Conservation (phyloP, 805 yeast species). For the Kodamaea neixiangensis region DNA sequence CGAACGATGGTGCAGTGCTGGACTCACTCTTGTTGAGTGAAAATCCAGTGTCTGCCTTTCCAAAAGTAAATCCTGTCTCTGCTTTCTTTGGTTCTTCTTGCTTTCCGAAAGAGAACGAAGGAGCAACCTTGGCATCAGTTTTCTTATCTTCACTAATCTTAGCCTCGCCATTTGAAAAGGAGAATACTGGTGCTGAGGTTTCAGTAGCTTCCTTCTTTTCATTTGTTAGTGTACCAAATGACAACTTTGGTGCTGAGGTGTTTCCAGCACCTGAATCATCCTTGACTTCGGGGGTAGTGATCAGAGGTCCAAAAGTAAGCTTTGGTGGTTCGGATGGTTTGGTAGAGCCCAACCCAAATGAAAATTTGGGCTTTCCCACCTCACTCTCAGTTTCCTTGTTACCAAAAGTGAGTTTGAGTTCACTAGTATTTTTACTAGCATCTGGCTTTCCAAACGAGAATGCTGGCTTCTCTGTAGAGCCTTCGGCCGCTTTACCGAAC, state of each 20-base stretch:
- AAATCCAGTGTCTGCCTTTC: conserved; percentile 5
- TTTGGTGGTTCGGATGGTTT: conserved; percentile 12
- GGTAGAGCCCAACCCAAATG: not conserved
- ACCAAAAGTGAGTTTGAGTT: conserved; percentile 5
- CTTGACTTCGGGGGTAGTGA: conserved; percentile 2
- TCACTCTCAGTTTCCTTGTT: conserved; percentile 1
- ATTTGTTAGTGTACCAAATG: conserved; percentile 9
- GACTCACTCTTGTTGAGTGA: conserved; percentile 7
- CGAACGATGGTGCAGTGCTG: not conserved
- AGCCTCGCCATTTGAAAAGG: conserved; percentile 17
- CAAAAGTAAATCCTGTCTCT: conserved; percentile 8
- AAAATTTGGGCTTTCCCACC: not conserved
- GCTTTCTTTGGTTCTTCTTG: conserved; percentile 5
- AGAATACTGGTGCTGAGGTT: conserved; percentile 14
- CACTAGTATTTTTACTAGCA: not conserved
- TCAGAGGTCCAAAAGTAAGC: conserved; percentile 19
- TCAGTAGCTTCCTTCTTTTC: conserved; percentile 3
- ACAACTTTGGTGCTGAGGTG: conserved; percentile 12
- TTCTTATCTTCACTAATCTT: not conserved
- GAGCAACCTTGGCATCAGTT: conserved; percentile 7
- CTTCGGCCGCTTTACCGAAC: conserved; percentile 16
- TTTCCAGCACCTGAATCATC: no score
- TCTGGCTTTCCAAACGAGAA: conserved; percentile 5
- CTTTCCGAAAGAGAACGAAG: conserved; percentile 21
- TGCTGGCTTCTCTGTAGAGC: not conserved